These are phyloP conservation scores for Boletus subparvulus DNA, from an alignment of 768 basidiomycete genomes.

Conservation along the genomic window DNA sequence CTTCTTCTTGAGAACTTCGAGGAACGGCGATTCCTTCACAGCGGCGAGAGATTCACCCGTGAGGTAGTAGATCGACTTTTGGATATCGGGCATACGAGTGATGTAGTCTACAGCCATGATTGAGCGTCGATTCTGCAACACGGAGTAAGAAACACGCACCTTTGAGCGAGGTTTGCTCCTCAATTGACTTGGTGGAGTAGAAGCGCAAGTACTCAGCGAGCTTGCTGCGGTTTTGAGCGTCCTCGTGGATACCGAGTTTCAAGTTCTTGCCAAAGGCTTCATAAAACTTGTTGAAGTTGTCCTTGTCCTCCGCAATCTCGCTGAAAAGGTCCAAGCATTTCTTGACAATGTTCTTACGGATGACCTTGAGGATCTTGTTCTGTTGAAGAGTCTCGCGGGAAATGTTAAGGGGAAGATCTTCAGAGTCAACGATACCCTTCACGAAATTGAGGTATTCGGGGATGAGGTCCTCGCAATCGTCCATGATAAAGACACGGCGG, in stretches of 20 bases:
- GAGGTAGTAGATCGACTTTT: conserved; percentile 99
- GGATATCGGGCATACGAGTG: conserved; percentile 98
- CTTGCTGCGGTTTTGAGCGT: conserved; percentile 98
- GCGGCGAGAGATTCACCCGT: conserved; percentile 95
- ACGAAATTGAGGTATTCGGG: conserved; percentile 99
- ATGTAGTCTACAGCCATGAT: conserved; percentile 74
- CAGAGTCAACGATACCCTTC: conserved; percentile 99
- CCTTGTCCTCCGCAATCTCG: conserved; percentile 99
- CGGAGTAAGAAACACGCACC: conserved; percentile 45
- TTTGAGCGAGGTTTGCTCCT: conserved; percentile 92
- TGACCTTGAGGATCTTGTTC: conserved; percentile 99
- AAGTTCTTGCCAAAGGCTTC: conserved; percentile 99
- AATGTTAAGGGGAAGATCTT: conserved; percentile 99
- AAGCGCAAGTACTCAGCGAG: conserved; percentile 99
- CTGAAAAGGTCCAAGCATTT: conserved; percentile 92
- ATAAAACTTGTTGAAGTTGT: conserved; percentile 96
- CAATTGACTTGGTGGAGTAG: conserved; percentile 90
- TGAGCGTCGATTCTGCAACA: neutral
- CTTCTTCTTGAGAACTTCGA: conserved; percentile 99
- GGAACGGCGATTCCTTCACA: conserved; percentile 94
- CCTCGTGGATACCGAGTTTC: conserved; percentile 99
- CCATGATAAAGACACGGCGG: conserved; percentile 99
- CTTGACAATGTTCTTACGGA: conserved; percentile 99
- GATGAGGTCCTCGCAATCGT: conserved; percentile 98
- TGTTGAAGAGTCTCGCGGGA: conserved; percentile 99